phyloP scores from a whole-genome alignment of 495 filamentous ascomycete genomes.

The Hypoxylon perforatum region DNA sequence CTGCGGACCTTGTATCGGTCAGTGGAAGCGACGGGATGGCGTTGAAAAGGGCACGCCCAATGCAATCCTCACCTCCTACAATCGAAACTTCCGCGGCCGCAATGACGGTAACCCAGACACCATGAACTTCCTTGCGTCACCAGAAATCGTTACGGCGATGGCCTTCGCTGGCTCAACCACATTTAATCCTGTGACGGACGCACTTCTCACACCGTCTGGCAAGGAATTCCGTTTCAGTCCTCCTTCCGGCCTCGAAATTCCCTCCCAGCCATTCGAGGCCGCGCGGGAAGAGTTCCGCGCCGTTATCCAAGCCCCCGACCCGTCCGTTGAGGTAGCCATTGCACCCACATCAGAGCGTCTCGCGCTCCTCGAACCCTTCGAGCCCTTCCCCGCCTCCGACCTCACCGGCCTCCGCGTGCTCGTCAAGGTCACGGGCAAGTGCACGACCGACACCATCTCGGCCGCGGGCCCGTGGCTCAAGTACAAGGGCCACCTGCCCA shows the following conservation, averaged over 20 bases:
- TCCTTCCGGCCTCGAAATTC: constrained; percentile 81
- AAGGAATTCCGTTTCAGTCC: constrained; percentile 86
- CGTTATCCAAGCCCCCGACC: constrained; percentile 73
- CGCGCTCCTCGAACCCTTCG: constrained; percentile 90
- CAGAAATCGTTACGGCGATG: constrained; percentile 96
- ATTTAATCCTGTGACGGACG: constrained; percentile 95
- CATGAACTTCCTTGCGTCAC: constrained; percentile 98
- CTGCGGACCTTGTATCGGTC: constrained; percentile 94
- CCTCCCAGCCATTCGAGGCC: constrained; percentile 77
- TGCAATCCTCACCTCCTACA: constrained; percentile 96
- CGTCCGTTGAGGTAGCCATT: constrained; percentile 74
- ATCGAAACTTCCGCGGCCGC: constrained; percentile 96
- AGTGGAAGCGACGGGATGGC: constrained; percentile 93
- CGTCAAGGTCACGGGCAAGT: constrained; percentile 95
- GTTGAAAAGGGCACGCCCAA: constrained; percentile 86
- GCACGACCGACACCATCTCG: constrained; percentile 98
- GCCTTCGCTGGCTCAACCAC: constrained; percentile 90
- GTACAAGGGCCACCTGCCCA: constrained; percentile 98
- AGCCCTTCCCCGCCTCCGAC: constrained; percentile 80
- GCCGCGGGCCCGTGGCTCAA: constrained; percentile 98
- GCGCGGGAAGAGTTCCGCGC: constrained; percentile 83
- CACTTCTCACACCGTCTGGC: constrained; percentile 82
- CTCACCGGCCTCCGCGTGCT: constrained; percentile 80
- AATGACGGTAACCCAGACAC: constrained; percentile 96
- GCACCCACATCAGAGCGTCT: constrained; percentile 88